Conservation (phyloP, 805 yeast genomes). For the Metschnikowia reukaufii region DNA sequence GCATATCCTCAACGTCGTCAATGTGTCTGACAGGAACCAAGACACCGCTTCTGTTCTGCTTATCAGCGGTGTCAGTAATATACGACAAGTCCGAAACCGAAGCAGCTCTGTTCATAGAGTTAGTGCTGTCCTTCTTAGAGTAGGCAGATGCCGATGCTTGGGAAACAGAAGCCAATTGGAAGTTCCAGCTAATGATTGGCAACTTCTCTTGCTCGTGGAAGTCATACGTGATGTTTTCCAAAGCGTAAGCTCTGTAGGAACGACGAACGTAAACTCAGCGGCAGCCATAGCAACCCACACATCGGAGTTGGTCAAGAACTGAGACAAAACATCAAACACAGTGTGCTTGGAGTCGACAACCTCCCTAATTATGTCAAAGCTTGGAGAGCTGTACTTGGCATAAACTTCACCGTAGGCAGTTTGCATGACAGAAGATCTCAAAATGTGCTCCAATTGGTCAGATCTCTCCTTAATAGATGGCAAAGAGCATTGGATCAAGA, state of each 20-base stretch:
- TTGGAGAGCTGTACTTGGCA: constrained; percentile 79
- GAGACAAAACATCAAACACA: constrained; percentile 93
- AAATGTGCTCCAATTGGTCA: constrained; percentile 94
- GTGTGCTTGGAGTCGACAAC: constrained; percentile 95
- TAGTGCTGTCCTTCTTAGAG: constrained; percentile 38
- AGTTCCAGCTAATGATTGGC: constrained; percentile 84
- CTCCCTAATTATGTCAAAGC: constrained; percentile 75
- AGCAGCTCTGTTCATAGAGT: constrained; percentile 72
- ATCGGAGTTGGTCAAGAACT: constrained; percentile 80
- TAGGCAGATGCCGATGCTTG: constrained; percentile 76
- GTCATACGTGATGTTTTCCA: constrained; percentile 70
- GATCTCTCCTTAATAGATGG: constrained; percentile 96
- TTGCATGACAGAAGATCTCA: constrained; percentile 87
- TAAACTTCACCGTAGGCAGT: constrained; percentile 82
- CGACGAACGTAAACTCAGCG: constrained; percentile 92
- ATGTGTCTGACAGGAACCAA: constrained; percentile 77
- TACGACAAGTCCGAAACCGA: constrained; percentile 91
- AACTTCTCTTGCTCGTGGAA: constrained; percentile 43
- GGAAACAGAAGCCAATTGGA: constrained; percentile 74
- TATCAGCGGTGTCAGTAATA: constrained; percentile 69
- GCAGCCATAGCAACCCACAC: constrained; percentile 94
- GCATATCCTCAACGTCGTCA: constrained; percentile 86
- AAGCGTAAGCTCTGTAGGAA: constrained; percentile 93
- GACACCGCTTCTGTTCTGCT: constrained; percentile 80
- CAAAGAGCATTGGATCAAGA: constrained; percentile 92